Evolutionary conservation across 257 asterid genomes (phyloP).

Genomic region (Gentiana dahurica): DNA sequence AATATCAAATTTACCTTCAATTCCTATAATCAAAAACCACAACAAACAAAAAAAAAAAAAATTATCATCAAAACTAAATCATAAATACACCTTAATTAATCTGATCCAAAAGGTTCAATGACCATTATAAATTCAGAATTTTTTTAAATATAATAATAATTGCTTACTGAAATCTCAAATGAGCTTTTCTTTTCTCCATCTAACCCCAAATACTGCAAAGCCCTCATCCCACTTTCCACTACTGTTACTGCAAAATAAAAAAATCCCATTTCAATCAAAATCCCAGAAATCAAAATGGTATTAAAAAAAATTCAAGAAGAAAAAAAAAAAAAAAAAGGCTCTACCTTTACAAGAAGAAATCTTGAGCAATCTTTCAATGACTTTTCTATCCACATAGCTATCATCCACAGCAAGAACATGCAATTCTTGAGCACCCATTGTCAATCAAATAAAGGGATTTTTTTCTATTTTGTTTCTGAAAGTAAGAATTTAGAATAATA

Average conservation of each 20-base stretch:
- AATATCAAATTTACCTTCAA: conserved; percentile 43
- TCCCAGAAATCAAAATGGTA: too few species aligned
- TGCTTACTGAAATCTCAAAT: conserved; percentile 5
- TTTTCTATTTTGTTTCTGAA: too few species aligned
- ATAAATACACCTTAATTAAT: conserved; percentile 3
- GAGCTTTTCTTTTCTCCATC: conserved; percentile 20
- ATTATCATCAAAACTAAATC: not conserved
- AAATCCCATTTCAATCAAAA: not conserved
- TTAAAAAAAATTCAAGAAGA: not conserved
- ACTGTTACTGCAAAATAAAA: conserved; percentile 37
- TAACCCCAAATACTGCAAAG: conserved; percentile 46
- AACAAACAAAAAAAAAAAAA: not conserved
- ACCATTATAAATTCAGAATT: not conserved
- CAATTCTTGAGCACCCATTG: conserved; percentile 20
- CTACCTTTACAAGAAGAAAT: conserved; percentile 73
- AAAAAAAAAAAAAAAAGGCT: not conserved
- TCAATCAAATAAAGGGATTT: too few species aligned
- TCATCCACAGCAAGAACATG: conserved; percentile 93
- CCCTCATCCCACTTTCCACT: conserved; percentile 52
- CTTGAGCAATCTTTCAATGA: conserved; percentile 57
- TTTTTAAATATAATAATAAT: not conserved
- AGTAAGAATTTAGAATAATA: too few species aligned
- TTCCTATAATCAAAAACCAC: conserved; percentile 12
- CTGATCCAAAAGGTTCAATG: not conserved
- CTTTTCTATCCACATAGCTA: conserved; percentile 62